Evolutionary conservation across 192 early-diverging fungal genomes (phyloP), one percentile per base, ranked within the genome.

Genomic region (Phlyctochytrium arcticum): DNA sequence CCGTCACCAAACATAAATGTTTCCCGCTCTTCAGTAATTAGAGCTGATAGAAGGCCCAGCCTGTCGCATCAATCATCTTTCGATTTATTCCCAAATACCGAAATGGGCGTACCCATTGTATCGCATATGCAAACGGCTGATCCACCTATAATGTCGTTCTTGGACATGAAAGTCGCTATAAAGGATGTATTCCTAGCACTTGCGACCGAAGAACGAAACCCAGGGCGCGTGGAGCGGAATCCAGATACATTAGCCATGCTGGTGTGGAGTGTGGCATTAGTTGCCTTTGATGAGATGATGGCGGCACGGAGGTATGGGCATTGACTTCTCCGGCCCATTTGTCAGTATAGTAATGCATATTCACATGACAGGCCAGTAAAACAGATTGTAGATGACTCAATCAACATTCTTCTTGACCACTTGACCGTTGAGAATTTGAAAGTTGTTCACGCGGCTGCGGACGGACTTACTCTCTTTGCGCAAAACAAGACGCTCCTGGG

Each of bases 371-470:
- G 65, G 48, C 67, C 72, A n/a, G 24, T 39, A 10, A 57, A 68
- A 21, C 58, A 71, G 42, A 65, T 78, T 5, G 56, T 79, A 31
- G 81, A 86, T 49, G 86, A 89, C 42, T 76, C 85, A 47, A 67
- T 93, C n/a, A 68, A 74, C 50, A 57, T 74, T 4, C 59, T 93
- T 4, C 53, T 90, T 12, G 84, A 89, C 64, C 85, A 89, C 50
- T 67, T 93, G 21, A 85, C 85, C 30, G 75, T 74, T 73, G 75
- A 69, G 24, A 85, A 84, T 53, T 39, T 86, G 1, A 70, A 78
- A 24, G 72, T 87, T 34, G 85, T 91, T 0, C 75, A 78, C 51
- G 81, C 86, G 3, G 80, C 86, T 9, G 73, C 78, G 6, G 89
- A 91, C 62, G 83, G 86, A 10, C 73, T 92, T 24, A 76, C 65